Evolutionary conservation across 2,329 filamentous ascomycete species (phyloP), one percentile per base, ranked within the genome.

Genomic region (Pseudogymnoascus sp.): DNA sequence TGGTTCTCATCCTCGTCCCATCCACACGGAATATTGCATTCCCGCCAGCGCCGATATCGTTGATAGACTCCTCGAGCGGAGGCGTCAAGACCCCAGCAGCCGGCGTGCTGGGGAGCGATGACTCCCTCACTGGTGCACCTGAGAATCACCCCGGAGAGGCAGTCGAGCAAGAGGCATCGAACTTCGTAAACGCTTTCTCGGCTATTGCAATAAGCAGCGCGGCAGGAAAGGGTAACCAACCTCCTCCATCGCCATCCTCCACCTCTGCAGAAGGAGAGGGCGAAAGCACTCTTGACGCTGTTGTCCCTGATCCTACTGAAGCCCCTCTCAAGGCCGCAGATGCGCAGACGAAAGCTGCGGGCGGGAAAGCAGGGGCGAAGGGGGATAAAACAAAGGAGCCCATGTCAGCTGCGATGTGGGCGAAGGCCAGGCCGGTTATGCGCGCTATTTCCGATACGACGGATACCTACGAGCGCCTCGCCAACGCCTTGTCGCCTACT

Each of bases 141-240:
- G 89, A 96, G 72, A 90, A 90, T 66, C 84, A 90, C 74, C 87
- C 90, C 71, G 90, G 91, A 27, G 90, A 94, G 72, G 89, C 89
- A 0, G 88, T 91, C 0, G 90, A 95, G 72, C 84, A 89, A 64
- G 90, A 95, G 72, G 91, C 91, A 0, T 87, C 83, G 67, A 92
- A 91, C 70, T 87, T 95, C 65, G 86, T 94, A 63, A 87, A 87
- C 61, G 83, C 86, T 35, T 85, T 94, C 60, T 84, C 87, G 7
- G 81, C 84, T 31, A 83, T 94, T 4, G 87, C 89, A 1, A 75
- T 93, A 15, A 87, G 87, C 58, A 89, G 87, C 67, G 89, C 89
- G 1, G 85, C 86, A 0, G 90, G 90, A 1, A 91, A 92, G 70
- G 85, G 92, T 83, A 88, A 71, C 80, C 78, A 2, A 84, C 45